Conservation (phyloP, 371 early-diverging fungal species). For the Actinomortierella ambigua region DNA sequence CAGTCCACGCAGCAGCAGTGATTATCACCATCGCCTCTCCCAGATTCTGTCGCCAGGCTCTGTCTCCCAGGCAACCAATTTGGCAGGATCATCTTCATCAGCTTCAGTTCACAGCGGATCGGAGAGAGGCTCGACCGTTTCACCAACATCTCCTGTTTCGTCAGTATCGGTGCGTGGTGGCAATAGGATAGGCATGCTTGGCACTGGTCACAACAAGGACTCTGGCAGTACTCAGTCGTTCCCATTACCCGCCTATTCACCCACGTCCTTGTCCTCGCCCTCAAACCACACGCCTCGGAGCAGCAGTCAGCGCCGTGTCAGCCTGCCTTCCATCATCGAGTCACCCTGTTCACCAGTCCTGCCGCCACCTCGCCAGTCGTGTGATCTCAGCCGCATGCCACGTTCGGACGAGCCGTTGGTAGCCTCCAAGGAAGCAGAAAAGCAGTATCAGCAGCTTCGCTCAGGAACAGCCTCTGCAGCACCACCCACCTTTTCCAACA, state of each 20-base stretch:
- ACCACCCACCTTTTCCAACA: too few species aligned
- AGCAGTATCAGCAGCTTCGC: too few species aligned
- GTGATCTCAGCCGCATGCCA: constrained; percentile 28
- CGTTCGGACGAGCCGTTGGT: constrained; percentile 40
- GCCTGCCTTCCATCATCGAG: constrained; percentile 37
- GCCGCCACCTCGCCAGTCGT: constrained; percentile 32
- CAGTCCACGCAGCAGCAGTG: constrained; percentile 18
- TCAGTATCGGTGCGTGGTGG: too few species aligned
- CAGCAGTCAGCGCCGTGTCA: constrained; percentile 29
- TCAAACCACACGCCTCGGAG: constrained; percentile 11
- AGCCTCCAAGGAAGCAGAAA: too few species aligned
- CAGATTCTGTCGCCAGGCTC: too few species aligned
- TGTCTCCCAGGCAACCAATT: too few species aligned
- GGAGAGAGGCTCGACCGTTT: too few species aligned
- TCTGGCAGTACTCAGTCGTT: constrained; percentile 20
- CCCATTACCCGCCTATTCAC: neutral
- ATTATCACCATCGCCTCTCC: constrained; percentile 15
- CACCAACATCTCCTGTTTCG: too few species aligned
- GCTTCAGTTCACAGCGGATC: too few species aligned
- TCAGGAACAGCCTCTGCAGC: too few species aligned
- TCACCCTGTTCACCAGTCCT: constrained; percentile 21
- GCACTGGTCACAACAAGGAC: neutral
- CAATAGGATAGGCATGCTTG: too few species aligned
- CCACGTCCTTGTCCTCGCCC: neutral
- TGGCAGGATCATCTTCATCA: too few species aligned